These are phyloP conservation scores for Trichoderma reesei DNA, from an alignment of 495 filamentous ascomycete genomes.

Conservation along the genomic window DNA sequence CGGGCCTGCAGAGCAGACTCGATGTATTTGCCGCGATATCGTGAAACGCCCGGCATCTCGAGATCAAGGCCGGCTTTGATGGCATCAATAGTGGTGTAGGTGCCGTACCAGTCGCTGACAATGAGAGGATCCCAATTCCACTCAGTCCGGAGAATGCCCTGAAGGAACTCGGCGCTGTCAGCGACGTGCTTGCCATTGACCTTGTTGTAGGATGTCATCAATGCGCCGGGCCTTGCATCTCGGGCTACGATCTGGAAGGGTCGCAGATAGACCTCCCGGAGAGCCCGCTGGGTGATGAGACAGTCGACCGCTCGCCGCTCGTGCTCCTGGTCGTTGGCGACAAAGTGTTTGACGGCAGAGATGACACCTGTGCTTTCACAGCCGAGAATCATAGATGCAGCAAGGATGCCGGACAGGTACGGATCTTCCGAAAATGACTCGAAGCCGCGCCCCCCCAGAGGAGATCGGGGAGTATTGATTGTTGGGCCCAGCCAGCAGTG, in stretches of 20 bases:
- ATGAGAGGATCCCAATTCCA: constrained; percentile 56
- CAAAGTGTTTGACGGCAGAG: constrained; percentile 79
- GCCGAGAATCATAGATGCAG: constrained; percentile 62
- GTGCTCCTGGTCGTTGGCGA: constrained; percentile 78
- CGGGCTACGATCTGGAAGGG: constrained; percentile 75
- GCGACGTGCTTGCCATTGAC: constrained; percentile 71
- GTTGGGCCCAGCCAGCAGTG: constrained; percentile 71
- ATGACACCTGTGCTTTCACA: constrained; percentile 66
- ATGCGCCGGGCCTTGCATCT: constrained; percentile 66
- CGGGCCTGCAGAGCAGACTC: constrained; percentile 53
- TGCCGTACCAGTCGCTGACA: constrained; percentile 66
- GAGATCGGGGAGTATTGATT: constrained; percentile 73
- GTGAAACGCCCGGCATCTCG: constrained; percentile 67
- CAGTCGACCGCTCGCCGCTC: constrained; percentile 64
- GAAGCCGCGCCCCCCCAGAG: constrained; percentile 74
- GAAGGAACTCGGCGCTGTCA: constrained; percentile 60
- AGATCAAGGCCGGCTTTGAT: constrained; percentile 68
- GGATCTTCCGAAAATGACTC: constrained; percentile 86
- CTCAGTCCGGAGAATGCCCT: constrained; percentile 64
- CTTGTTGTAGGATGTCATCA: constrained; percentile 84
- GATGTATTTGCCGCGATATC: constrained; percentile 61
- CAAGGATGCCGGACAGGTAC: constrained; percentile 63
- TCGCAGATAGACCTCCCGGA: constrained; percentile 73
- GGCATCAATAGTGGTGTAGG: constrained; percentile 60
- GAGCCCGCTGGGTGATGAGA: constrained; percentile 57